Evolutionary conservation across 73 alveolate species (phyloP), one percentile per base, ranked within the genome.

Genomic region (Symbiodinium pilosum): DNA sequence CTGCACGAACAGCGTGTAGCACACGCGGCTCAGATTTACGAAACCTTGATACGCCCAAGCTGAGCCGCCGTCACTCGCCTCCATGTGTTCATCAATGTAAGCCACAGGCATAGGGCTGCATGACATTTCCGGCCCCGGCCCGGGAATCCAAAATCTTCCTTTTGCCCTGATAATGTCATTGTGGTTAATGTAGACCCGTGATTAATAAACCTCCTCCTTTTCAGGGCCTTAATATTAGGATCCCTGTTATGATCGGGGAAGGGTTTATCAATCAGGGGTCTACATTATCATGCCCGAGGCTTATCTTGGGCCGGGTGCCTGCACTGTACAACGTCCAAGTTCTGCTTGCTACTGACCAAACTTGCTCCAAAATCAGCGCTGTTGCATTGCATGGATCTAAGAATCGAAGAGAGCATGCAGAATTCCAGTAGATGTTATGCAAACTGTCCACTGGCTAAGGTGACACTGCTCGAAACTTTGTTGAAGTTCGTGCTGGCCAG

Each of bases 291-390:
- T n/a, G n/a, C n/a, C n/a, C n/a, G n/a, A n/a, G n/a, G n/a, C n/a
- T n/a, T n/a, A n/a, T n/a, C n/a, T 38, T n/a, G 81, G 81, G 81
- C 81, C 34, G 81, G 81, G 81, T 26, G 81, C 81, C 73, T 64
- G 81, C 81, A 64, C 81, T 64, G 81, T 64, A 64, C 81, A 32
- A 64, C 30, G 81, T 28, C 9, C 81, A 28, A 1, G 81, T 64
- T 38, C 30, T 64, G 38, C 32, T 28, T 64, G 81, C 81, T 9
- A 64, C 81, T 64, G 81, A 64, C 81, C 81, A 28, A 64, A 64
- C 81, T 64, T 64, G 81, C 81, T 64, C 32, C 81, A 14, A 64
- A 64, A 64, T n/a, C n/a, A n/a, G n/a, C n/a, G n/a, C n/a, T n/a
- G n/a, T n/a, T n/a, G n/a, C n/a, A n/a, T n/a, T n/a, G n/a, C n/a